Conservation (phyloP, 805 yeast genomes). For the Ogataea paradorogensis region DNA sequence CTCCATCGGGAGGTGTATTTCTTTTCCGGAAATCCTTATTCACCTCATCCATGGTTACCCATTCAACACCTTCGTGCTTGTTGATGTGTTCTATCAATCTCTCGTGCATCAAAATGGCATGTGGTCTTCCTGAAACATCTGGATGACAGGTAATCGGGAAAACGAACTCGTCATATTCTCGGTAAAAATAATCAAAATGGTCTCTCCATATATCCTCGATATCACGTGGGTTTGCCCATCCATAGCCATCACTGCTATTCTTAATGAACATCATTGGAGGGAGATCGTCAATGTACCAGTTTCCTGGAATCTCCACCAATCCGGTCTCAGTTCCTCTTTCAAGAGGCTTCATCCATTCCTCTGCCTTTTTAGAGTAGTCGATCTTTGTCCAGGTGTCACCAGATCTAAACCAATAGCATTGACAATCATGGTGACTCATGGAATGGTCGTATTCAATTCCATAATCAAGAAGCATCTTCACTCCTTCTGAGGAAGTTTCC, state of each 20-base stretch:
- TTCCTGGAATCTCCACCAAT: conserved; percentile 37
- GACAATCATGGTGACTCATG: conserved; percentile 37
- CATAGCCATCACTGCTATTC: conserved; percentile 31
- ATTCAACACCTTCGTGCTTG: conserved; percentile 38
- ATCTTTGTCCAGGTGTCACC: conserved; percentile 39
- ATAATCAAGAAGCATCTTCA: conserved; percentile 32
- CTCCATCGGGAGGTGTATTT: conserved; percentile 30
- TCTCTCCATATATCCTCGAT: conserved; percentile 39
- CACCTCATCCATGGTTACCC: conserved; percentile 39
- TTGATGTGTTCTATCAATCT: conserved; percentile 36
- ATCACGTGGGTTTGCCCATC: conserved; percentile 37
- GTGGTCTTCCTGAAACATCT: conserved; percentile 38
- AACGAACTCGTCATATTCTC: conserved; percentile 37
- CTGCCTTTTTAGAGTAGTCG: conserved; percentile 34
- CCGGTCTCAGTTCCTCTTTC: conserved; percentile 33
- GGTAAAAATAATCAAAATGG: conserved; percentile 37
- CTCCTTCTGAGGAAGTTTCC: conserved; percentile 36
- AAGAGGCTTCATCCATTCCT: conserved; percentile 38
- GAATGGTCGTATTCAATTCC: conserved; percentile 40
- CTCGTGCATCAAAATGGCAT: conserved; percentile 36
- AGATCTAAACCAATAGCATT: conserved; percentile 36
- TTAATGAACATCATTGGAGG: conserved; percentile 41
- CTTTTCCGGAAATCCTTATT: conserved; percentile 31
- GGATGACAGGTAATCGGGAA: conserved; percentile 40
- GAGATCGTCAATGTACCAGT: conserved; percentile 38